Evolutionary conservation across 1,284 basidiomycete genomes (phyloP).

Genomic region (Hemileia vastatrix): DNA sequence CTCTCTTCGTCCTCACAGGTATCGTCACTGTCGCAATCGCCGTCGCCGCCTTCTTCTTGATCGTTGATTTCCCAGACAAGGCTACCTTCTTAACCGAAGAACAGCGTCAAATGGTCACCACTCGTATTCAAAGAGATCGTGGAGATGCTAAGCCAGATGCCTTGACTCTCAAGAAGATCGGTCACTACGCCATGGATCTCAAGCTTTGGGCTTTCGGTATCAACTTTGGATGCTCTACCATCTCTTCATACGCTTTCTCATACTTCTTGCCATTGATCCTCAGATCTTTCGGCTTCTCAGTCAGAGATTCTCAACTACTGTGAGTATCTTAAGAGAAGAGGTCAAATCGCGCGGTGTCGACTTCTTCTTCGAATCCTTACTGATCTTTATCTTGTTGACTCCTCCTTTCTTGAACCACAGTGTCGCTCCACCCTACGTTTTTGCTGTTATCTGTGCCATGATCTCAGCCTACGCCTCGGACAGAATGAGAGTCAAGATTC

Average conservation of each 20-base stretch:
- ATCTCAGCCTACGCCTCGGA: constrained; percentile 44
- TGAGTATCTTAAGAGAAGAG: constrained; percentile 22
- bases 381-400: not conserved
- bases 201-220: constrained; percentile 48
- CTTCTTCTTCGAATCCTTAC: constrained; percentile 9
- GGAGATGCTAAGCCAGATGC: constrained; percentile 46
- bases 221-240: constrained; percentile 42
- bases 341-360: constrained; percentile 27
- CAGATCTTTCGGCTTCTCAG: constrained; percentile 44
- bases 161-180: constrained; percentile 43
- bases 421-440: constrained; percentile 47
- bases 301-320: constrained; percentile 39
- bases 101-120: constrained; percentile 44
- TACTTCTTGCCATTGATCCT: constrained; percentile 48
- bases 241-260: constrained; percentile 29
- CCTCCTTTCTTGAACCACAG: too few relatives aligned
- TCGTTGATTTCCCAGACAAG: constrained; percentile 49
- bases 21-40: constrained; percentile 41
- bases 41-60: constrained; percentile 33
- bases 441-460: constrained; percentile 43
- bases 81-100: constrained; percentile 47
- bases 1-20: constrained; percentile 35
- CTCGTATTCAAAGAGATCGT: constrained; percentile 48
- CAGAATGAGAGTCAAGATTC: constrained; percentile 40
- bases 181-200: constrained; percentile 42